These are phyloP conservation scores for Syncephalastrum contaminatum DNA, from an alignment of 371 early-diverging fungal species.

Conservation along the genomic window DNA sequence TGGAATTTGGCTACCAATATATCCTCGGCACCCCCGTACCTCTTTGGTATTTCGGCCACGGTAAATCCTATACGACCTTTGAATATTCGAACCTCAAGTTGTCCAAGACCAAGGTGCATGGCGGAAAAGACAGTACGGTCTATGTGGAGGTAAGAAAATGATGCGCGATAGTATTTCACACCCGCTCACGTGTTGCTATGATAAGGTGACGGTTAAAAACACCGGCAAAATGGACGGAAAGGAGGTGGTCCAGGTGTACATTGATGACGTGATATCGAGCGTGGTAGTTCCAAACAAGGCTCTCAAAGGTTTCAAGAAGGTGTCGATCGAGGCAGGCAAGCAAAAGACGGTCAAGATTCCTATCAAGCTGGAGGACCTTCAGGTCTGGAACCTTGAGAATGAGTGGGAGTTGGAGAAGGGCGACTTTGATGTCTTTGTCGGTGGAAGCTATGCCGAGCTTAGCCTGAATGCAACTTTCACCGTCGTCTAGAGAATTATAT, in stretches of 20 bases:
- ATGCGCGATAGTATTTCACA: not conserved
- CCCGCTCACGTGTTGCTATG: not conserved
- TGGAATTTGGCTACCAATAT: constrained; percentile 24
- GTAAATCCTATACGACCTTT: constrained; percentile 52
- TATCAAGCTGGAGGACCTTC: constrained; percentile 16
- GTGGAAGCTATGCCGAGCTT: constrained; percentile 19
- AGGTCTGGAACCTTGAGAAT: constrained; percentile 14
- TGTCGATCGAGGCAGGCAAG: constrained; percentile 19
- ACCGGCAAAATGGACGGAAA: constrained; percentile 41
- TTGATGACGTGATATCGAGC: constrained; percentile 30
- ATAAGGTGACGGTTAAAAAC: constrained; percentile 33
- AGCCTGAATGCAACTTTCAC: constrained; percentile 15
- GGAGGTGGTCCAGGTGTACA: constrained; percentile 50
- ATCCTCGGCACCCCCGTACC: constrained; percentile 26
- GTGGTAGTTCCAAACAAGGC: constrained; percentile 32
- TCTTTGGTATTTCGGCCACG: constrained; percentile 53
- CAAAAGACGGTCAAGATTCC: constrained; percentile 17
- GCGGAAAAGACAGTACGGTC: constrained; percentile 9
- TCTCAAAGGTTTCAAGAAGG: constrained; percentile 36
- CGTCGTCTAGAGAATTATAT: not conserved
- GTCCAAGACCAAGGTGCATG: constrained; percentile 15
- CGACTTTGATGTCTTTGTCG: constrained; percentile 14
- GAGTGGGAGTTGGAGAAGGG: constrained; percentile 19
- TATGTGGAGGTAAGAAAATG: constrained; percentile 4
- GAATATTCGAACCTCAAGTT: constrained; percentile 24